Base-by-base conservation (phyloP, 2,329 filamentous ascomycete genomes). In the Proliferodiscus dingleyae region DNA sequence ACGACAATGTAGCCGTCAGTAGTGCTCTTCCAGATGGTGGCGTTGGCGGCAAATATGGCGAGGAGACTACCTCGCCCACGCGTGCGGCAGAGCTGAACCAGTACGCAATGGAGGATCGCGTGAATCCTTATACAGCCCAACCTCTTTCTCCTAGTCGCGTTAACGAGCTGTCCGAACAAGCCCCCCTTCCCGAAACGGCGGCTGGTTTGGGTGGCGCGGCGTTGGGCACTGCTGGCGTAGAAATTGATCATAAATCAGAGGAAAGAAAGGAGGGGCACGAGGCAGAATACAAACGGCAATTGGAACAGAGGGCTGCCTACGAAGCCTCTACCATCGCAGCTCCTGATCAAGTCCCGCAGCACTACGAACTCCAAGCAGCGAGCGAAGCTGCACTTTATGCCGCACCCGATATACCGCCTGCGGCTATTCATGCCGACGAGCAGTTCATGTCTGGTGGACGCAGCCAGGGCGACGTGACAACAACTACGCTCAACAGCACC, bases 1-100 rank as follows among this genome's bases (percentile, higher is more conserved):
- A 82, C 61, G 72, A 74, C 62, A 77, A 81, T 61, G 66, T 80
- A 59, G 80, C 77, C 39, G 75, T 80, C 36, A 75, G 72, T 33
- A 45, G 49, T 30, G 40, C 41, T 41, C 45, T 62, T 21, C 56
- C 59, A 13, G 56, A 49, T 18, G 53, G 51, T 47, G 52, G 51
- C 9, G 40, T 53, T 32, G 54, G 55, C 15, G 43, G 56, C 10
- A 41, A 57, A 28, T 62, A 61, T 46, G 55, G 49, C 29, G 47
- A 55, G 19, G 65, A 64, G 21, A 36, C 68, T 63, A 44, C 76
- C 55, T 71, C 73, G 15, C 68, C 72, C 43, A 67, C 73, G 22
- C 72, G 71, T 23, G 77, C 74, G 7, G 70, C 71, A 43, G 61
- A 76, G 39, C 69, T 77, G 47, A 69, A 71, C 53, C 65, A 72